Evolutionary conservation across 805 yeast species (phyloP).

Genomic region (Lachancea quebecensis): DNA sequence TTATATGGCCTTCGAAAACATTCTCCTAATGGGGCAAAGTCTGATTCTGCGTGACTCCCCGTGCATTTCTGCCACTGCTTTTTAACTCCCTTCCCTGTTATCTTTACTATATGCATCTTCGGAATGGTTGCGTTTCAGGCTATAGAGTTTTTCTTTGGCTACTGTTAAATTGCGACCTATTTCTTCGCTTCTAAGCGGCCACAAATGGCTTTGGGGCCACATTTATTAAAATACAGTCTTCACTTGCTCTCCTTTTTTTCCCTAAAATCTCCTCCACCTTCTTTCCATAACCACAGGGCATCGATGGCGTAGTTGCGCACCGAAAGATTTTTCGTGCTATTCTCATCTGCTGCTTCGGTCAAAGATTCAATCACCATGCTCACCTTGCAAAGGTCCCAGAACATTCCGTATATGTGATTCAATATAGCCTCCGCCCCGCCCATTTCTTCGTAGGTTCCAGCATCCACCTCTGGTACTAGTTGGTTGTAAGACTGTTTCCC

Average conservation of each 20-base stretch:
- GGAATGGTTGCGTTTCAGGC: not conserved
- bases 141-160: conserved; percentile 4
- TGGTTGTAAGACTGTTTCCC: conserved; percentile 54
- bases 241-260: conserved; percentile 1
- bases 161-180: not conserved
- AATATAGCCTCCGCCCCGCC: conserved; percentile 33
- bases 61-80: no score
- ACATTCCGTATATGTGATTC: conserved; percentile 35
- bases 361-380: conserved; percentile 58
- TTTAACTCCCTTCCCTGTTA: no score
- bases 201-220: conserved; percentile 2
- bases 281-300: conserved; percentile 84
- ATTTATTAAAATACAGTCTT: not conserved
- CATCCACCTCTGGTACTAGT: conserved; percentile 41
- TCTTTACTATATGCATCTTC: not conserved
- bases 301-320: conserved; percentile 81
- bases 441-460: conserved; percentile 33
- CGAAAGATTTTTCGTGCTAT: conserved; percentile 54
- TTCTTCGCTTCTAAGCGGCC: conserved; percentile 2
- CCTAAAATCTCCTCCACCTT: conserved; percentile 37
- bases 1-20: not conserved
- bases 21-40: not conserved
- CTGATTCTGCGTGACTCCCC: not conserved
- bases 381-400: conserved; percentile 68
- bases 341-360: conserved; percentile 62